Evolutionary conservation across 257 asterid genomes (phyloP).

Genomic region (Solanum sitiens): DNA sequence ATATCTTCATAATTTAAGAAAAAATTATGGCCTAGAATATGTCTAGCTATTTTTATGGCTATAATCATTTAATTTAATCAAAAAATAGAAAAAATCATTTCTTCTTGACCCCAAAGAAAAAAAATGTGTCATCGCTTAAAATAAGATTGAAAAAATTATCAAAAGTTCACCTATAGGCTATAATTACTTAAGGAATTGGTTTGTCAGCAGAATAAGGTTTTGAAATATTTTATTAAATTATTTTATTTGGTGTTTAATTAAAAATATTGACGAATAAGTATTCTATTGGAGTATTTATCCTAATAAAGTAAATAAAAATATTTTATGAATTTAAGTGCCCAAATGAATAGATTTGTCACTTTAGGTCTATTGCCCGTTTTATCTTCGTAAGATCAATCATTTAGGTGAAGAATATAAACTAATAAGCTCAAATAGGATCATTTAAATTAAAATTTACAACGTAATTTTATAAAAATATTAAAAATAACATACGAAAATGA

Average conservation of each 20-base stretch:
- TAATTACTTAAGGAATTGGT: background rate
- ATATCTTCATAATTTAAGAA: background rate
- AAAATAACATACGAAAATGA: background rate
- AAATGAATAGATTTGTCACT: background rate
- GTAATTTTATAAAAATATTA: background rate
- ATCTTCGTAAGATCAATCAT: background rate
- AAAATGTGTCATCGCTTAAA: background rate
- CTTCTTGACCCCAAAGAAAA: background rate
- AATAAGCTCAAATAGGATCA: background rate
- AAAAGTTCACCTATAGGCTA: background rate
- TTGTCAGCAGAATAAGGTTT: background rate
- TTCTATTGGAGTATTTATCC: background rate
- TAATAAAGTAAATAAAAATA: too few relatives aligned
- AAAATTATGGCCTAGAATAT: background rate
- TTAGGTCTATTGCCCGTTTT: background rate
- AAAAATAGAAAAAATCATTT: background rate
- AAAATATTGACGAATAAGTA: background rate
- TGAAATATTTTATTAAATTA: background rate
- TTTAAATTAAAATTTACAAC: background rate
- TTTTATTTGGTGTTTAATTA: background rate
- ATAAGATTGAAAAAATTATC: background rate
- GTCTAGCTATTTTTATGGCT: background rate
- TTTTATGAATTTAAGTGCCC: background rate
- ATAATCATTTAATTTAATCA: background rate
- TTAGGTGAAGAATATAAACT: background rate